These are phyloP conservation scores for Colletotrichum tanaceti DNA, from an alignment of 2,329 filamentous ascomycete genomes.

Conservation along the genomic window DNA sequence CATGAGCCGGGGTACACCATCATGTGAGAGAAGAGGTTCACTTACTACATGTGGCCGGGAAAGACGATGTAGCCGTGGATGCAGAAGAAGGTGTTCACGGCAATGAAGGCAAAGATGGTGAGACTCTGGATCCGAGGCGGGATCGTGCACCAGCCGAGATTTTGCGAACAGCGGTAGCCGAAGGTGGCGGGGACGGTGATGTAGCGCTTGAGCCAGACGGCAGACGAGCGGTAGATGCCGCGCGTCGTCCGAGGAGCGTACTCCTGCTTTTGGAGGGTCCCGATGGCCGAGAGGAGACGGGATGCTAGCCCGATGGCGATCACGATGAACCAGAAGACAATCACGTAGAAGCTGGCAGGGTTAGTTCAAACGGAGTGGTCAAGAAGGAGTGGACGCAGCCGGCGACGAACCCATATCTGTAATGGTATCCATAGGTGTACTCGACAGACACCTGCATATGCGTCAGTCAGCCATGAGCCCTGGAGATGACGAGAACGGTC, in stretches of 20 bases:
- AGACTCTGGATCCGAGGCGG: constrained; percentile 58
- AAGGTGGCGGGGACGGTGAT: constrained; percentile 57
- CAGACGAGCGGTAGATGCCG: constrained; percentile 10
- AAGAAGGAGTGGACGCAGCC: not conserved
- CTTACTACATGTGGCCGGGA: constrained; percentile 55
- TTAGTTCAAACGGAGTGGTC: constrained; percentile 13
- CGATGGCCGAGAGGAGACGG: constrained; percentile 44
- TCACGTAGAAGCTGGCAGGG: constrained; percentile 48
- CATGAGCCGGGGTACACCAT: not conserved
- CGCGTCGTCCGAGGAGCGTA: constrained; percentile 30
- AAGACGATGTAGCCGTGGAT: constrained; percentile 53
- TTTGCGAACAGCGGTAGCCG: constrained; percentile 56
- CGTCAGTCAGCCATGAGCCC: constrained; percentile 35
- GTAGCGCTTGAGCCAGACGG: constrained; percentile 49
- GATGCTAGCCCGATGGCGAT: constrained; percentile 51
- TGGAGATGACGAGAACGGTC: not conserved
- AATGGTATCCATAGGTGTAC: constrained; percentile 52
- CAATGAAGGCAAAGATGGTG: constrained; percentile 52
- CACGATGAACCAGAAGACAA: constrained; percentile 56
- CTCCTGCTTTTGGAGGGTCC: constrained; percentile 23
- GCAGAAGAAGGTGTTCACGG: constrained; percentile 53
- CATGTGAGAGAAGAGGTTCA: not conserved
- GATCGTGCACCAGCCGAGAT: constrained; percentile 58
- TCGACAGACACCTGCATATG: constrained; percentile 48
- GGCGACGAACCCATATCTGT: constrained; percentile 25